Conservation (phyloP, 495 filamentous ascomycete species). For the Penicillium salamii region DNA sequence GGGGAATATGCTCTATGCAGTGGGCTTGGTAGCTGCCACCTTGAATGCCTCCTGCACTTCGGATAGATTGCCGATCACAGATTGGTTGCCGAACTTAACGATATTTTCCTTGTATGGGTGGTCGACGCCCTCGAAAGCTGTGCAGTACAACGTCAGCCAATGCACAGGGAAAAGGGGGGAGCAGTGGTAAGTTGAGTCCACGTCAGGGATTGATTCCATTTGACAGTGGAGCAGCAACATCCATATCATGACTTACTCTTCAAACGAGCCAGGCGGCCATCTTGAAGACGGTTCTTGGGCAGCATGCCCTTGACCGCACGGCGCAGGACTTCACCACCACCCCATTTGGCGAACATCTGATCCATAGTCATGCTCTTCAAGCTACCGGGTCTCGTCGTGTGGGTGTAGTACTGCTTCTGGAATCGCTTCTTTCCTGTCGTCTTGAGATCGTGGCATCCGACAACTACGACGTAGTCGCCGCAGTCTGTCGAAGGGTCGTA, state of each 20-base stretch:
- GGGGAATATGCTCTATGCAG: conserved; percentile 19
- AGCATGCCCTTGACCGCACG: conserved; percentile 95
- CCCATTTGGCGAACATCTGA: conserved; percentile 87
- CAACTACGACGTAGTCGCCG: conserved; percentile 97
- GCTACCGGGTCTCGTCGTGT: conserved; percentile 85
- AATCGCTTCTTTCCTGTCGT: conserved; percentile 87
- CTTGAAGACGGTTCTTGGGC: conserved; percentile 91
- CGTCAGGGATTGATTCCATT: not conserved
- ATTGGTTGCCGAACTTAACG: conserved; percentile 60
- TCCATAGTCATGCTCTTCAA: conserved; percentile 92
- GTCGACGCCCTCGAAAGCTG: conserved; percentile 83
- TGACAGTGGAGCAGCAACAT: not conserved
- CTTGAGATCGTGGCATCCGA: conserved; percentile 79
- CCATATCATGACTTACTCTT: conserved; percentile 61
- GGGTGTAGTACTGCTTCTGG: conserved; percentile 93
- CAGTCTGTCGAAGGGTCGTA: conserved; percentile 95
- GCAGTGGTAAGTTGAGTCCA: not conserved
- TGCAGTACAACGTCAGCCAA: conserved; percentile 12
- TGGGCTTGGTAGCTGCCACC: conserved; percentile 35
- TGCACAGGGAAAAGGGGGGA: not conserved
- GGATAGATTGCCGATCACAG: conserved; percentile 36
- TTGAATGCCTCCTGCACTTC: conserved; percentile 47
- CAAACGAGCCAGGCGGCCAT: conserved; percentile 79
- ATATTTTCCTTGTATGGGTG: conserved; percentile 94
- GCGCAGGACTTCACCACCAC: conserved; percentile 88